Evolutionary conservation across 139 green algal genomes (phyloP), one percentile per base, ranked within the genome.

Genomic region (Desmodesmus armatus): DNA sequence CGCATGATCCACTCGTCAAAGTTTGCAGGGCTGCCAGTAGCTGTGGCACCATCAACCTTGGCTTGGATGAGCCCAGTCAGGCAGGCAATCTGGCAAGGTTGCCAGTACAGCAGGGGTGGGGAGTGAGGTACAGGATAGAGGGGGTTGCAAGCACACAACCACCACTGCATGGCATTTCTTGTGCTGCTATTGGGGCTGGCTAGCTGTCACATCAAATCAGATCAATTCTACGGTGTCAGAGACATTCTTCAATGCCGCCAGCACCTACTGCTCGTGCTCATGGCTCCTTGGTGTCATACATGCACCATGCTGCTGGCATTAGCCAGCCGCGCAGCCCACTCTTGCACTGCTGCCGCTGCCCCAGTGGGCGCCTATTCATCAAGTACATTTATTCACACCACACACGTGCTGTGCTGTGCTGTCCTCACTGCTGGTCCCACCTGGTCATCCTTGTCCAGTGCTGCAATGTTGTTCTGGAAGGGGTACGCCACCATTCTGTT

Each of bases 1-100:
- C 96, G 90, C 87, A 97, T 66, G 84, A 98, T 98, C 96, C 96
- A 98, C 86, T 98, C 96, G 74, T 98, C 96, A 94, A 98, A 98
- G 89, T 96, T 97, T 39, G 87, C 88, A 9, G 96, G 96, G 78
- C 93, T 93, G 75, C 73, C 81, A 63, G 87, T 84, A 0, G 96
- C 94, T 27, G 85, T 74, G 0, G 93, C 86, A 80, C 96, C 96
- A 21, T 70, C 43, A 49, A 97, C 93, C 88, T 96, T 96, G 33
- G 96, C 96, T 40, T 98, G 95, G 25, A 97, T 92, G 27, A 98
- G 82, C 11, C 95, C 96, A 27, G 89, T 91, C 80, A 98, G 88
- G 86, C 95, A 98, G 62, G 82, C 89, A 65, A 96, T 90, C 92
- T 96, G 90, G n/a, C n/a, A n/a, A n/a, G n/a, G n/a, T n/a, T n/a